Evolutionary conservation across 768 basidiomycete genomes (phyloP).

Genomic region (Suillus subluteus): DNA sequence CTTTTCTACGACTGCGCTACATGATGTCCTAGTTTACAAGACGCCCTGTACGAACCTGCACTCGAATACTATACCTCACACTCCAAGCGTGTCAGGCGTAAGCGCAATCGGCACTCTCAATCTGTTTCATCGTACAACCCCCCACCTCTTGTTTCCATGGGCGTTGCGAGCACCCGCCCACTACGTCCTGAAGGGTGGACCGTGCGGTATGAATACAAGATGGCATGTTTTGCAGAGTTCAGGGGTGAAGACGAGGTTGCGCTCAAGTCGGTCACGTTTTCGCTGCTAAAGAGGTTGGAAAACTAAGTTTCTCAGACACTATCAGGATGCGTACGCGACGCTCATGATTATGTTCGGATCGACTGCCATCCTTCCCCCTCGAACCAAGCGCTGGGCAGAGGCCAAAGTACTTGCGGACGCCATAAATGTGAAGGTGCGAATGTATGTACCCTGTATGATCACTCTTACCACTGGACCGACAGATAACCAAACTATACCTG

Average conservation of each 20-base stretch:
- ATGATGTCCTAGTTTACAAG: slow-evolving; percentile 64
- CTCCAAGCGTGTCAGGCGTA: slow-evolving; percentile 89
- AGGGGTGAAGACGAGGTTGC: slow-evolving; percentile 91
- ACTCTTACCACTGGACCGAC: not conserved
- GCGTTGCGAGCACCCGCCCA: slow-evolving; percentile 48
- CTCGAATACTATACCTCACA: slow-evolving; percentile 93
- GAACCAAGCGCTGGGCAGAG: slow-evolving; percentile 98
- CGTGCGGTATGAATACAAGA: slow-evolving; percentile 96
- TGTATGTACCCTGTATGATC: not conserved
- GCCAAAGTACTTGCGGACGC: slow-evolving; percentile 96
- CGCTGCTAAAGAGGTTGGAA: slow-evolving; percentile 14
- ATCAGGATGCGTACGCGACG: slow-evolving; percentile 89
- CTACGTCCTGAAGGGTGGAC: slow-evolving; percentile 91
- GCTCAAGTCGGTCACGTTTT: slow-evolving; percentile 65
- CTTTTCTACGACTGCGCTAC: slow-evolving; percentile 8
- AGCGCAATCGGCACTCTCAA: slow-evolving; percentile 83
- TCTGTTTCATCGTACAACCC: slow-evolving; percentile 48
- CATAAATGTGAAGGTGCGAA: slow-evolving; percentile 83
- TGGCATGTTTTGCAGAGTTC: slow-evolving; percentile 96
- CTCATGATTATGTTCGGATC: slow-evolving; percentile 89
- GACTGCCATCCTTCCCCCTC: slow-evolving; percentile 81
- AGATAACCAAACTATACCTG: slow-evolving; percentile 90
- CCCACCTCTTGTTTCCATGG: slow-evolving; percentile 51
- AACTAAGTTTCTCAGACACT: slow-evolving; percentile 61
- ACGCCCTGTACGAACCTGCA: slow-evolving; percentile 86